These are phyloP conservation scores for Pisolithus tinctorius DNA, from an alignment of 768 basidiomycete genomes.

Conservation along the genomic window DNA sequence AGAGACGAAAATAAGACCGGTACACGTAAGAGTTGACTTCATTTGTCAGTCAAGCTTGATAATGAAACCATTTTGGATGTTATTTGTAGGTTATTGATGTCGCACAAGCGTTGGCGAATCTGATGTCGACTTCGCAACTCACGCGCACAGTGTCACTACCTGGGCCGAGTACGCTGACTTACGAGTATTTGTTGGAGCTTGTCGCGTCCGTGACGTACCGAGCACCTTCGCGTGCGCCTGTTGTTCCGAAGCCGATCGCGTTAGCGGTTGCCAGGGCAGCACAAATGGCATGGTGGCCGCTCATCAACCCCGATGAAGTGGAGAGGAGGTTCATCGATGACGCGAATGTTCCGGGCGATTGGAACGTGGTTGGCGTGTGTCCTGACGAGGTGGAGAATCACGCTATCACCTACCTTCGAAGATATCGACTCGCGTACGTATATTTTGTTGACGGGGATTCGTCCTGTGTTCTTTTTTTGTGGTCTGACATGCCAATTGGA, in stretches of 20 bases:
- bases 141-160: conserved; percentile 74
- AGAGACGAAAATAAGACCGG: conserved; percentile 82
- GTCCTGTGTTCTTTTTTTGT: conserved; percentile 2
- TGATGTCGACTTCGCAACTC: conserved; percentile 55
- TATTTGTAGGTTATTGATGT: conserved; percentile 77
- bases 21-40: conserved; percentile 57
- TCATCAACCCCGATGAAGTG: conserved; percentile 87
- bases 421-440: conserved; percentile 84
- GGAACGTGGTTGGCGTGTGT: conserved; percentile 73
- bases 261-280: conserved; percentile 51
- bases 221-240: conserved; percentile 63
- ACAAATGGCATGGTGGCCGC: conserved; percentile 86
- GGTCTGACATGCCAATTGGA: conserved; percentile 3
- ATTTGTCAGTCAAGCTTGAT: conserved; percentile 11
- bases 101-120: conserved; percentile 82
- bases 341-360: conserved; percentile 63
- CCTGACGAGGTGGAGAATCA: conserved; percentile 84
- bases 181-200: conserved; percentile 74
- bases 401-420: conserved; percentile 84
- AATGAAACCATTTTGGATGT: conserved; percentile 8
- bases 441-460: conserved; percentile 3
- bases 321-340: conserved; percentile 84
- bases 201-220: conserved; percentile 76
- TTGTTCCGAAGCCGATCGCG: conserved; percentile 70
- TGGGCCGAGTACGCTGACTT: conserved; percentile 81